Evolutionary conservation across 2,329 filamentous ascomycete genomes (phyloP), one percentile per base, ranked within the genome.

Genomic region (Stagonosporopsis rhizophila): DNA sequence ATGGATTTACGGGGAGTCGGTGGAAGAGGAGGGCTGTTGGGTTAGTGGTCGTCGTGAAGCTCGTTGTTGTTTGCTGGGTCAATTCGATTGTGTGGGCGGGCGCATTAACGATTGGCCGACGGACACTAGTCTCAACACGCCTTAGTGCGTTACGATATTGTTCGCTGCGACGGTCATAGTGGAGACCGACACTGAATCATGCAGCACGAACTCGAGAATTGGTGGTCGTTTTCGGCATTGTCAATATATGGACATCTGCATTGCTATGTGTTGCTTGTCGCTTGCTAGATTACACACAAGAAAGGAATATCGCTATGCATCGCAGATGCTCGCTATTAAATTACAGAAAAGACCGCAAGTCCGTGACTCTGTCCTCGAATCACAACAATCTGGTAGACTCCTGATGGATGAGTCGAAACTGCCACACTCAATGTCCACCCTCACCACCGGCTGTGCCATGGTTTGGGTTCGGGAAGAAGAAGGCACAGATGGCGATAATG

Each of bases 401-500:
- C 9, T 22, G 11, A 12, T 2, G 7, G 4, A n/a, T 12, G 4
- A 6, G 15, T 7, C 6, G 3, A 12, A 9, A 23, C 23, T 3
- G 1, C 4, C 19, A 23, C 11, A 2, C 41, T 51, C 25, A 56
- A 9, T 56, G 53, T 6, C 57, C 59, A 39, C 68, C 71, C 34
- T 69, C 49, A 6, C 30, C 39, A 28, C 15, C 41, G 19, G 38
- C 17, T n/a, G 22, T 34, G 32, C 27, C 40, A 17, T 52, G 49
- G 11, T 44, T 44, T 20, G 83, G 82, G 58, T 83, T 78, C 2
- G 85, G 86, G 70, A 87, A 88, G 68, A 83, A 88, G 77, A 81
- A 88, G 0, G 85, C 83, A 19, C 80, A 80, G 38, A 87, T 79
- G 1, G 86, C 85, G 60, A 89, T 85, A 65, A 88, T 84, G 28